Evolutionary conservation across 2,329 filamentous ascomycete genomes (phyloP).

Genomic region (Tricladium varicosporioides): DNA sequence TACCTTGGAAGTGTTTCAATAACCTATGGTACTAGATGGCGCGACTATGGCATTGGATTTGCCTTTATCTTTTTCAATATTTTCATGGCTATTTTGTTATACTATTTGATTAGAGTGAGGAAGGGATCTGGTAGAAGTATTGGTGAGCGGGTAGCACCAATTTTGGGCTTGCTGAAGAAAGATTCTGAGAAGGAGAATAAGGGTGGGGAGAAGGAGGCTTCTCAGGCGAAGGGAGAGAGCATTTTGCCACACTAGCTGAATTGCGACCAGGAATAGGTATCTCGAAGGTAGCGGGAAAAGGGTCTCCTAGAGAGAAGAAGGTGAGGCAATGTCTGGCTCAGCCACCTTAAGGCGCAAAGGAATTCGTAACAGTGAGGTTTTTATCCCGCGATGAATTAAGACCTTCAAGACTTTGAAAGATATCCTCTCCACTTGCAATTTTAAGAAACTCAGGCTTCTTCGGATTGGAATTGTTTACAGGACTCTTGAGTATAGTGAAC

Average conservation of each 20-base stretch:
- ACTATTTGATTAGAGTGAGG: conserved; percentile 46
- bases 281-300: too few species aligned
- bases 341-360: too few species aligned
- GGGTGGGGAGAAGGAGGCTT: background rate
- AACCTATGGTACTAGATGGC: conserved; percentile 59
- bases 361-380: too few species aligned
- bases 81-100: conserved; percentile 49
- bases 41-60: conserved; percentile 65
- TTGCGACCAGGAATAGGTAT: background rate
- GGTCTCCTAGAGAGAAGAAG: too few species aligned
- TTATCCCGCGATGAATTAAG: too few species aligned
- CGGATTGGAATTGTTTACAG: too few species aligned
- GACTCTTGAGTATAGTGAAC: too few species aligned
- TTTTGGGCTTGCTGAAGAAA: conserved; percentile 20
- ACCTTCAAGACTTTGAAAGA: too few species aligned
- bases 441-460: too few species aligned
- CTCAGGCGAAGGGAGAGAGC: background rate
- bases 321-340: too few species aligned
- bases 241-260: background rate
- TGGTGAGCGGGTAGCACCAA: conserved; percentile 9
- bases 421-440: too few species aligned
- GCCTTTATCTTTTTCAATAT: conserved; percentile 57
- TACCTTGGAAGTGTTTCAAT: conserved; percentile 50
- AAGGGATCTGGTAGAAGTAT: conserved; percentile 20
- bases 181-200: conserved; percentile 11